Base-by-base conservation (phyloP, 31 red algal species). In the Endocladia muricata region DNA sequence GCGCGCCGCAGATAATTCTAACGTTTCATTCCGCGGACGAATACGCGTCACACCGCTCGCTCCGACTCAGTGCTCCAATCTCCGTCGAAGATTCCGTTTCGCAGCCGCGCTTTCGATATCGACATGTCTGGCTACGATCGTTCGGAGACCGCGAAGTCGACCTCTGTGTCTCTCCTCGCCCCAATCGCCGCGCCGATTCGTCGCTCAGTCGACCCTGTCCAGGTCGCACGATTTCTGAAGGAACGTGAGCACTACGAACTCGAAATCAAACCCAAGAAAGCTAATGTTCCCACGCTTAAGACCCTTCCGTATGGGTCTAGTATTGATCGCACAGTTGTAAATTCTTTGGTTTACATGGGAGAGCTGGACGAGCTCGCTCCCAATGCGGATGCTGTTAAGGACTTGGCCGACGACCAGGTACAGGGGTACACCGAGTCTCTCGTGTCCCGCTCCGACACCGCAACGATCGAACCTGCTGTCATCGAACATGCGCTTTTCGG, bases 1-100 rank as follows among this genome's bases (percentile, higher is more conserved):
- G n/a, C n/a, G n/a, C n/a, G 23, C 69, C 69, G 29, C 69, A 73
- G 69, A 73, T 54, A 73, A n/a, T 73, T 73, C 69, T 73, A 69
- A 69, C 15, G 58, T 62, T 77, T 77, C 55, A 23, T 31, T 9
- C 1, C 73, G 73, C 73, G 51, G 51, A 77, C 61, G 51, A 77
- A 77, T 55, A 77, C 73, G 55, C 73, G 73, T 55, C 51, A 33
- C 22, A 77, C 55, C 32, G 54, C 59, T 17, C 49, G 52, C n/a
- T 39, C 73, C 8, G n/a, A 0, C 6, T 61, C 51, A 4, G 29
- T 55, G 11, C 73, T 77, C 11, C 25, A n/a, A 5, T 32, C 51
- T 0, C 73, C 73, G 22, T 55, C 61, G 7, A 8, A 8, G 4
- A 32, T 9, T 37, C 8, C 35, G 13, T 4, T 4, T 4, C 9